These are phyloP conservation scores for Conoideocrella luteorostrata DNA, from an alignment of 2,329 filamentous ascomycete genomes.

Conservation along the genomic window DNA sequence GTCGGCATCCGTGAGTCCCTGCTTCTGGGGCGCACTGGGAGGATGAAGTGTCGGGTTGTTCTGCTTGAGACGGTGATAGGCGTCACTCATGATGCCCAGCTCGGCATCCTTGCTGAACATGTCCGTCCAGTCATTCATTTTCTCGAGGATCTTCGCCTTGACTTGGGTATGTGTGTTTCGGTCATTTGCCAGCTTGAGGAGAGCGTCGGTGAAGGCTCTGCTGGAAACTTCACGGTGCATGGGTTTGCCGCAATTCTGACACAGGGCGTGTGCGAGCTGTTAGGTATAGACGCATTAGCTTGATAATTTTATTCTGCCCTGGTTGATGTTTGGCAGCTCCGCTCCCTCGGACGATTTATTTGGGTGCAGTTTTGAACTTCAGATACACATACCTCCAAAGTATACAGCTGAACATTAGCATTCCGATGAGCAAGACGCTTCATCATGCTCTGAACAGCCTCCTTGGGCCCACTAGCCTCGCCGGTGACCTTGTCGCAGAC, in stretches of 20 bases:
- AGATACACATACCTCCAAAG: slow-evolving; percentile 61
- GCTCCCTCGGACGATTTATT: too few species aligned
- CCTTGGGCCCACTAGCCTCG: slow-evolving; percentile 61
- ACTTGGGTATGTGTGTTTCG: slow-evolving; percentile 94
- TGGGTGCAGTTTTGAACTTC: neutral
- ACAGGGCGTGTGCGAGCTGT: slow-evolving; percentile 76
- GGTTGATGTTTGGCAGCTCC: too few species aligned
- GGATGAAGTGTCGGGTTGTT: slow-evolving; percentile 83
- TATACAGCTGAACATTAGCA: slow-evolving; percentile 93
- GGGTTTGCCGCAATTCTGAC: slow-evolving; percentile 80
- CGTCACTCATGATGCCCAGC: slow-evolving; percentile 94
- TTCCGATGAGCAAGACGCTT: slow-evolving; percentile 89
- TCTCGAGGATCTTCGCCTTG: slow-evolving; percentile 92
- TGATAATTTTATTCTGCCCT: neutral
- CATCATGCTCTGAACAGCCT: slow-evolving; percentile 84
- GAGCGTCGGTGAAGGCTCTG: slow-evolving; percentile 87
- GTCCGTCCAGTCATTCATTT: slow-evolving; percentile 92
- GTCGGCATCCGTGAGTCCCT: slow-evolving; percentile 81
- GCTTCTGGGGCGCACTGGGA: slow-evolving; percentile 90
- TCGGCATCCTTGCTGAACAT: slow-evolving; percentile 89
- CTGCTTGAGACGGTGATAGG: slow-evolving; percentile 79
- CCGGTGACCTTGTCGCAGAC: slow-evolving; percentile 53
- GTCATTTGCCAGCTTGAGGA: slow-evolving; percentile 85
- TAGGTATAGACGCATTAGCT: neutral
- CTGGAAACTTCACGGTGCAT: slow-evolving; percentile 88